Base-by-base conservation (phyloP, 2,329 filamentous ascomycete genomes). In the Hypoxylon sp. region DNA sequence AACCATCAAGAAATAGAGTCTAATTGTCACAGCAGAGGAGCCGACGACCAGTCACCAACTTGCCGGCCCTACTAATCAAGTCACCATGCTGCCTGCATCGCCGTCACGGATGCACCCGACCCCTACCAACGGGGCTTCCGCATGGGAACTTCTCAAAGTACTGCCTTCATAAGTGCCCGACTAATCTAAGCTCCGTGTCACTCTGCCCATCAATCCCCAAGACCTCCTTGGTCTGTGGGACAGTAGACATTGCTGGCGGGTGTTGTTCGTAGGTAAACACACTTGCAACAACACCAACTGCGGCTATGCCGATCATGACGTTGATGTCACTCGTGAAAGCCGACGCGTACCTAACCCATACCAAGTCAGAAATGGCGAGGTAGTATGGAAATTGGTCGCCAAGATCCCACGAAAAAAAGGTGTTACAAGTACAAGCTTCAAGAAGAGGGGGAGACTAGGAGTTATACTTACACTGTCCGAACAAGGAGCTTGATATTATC, bases 311-410 rank as follows among this genome's bases (percentile, higher is more conserved):
- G 50, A 83, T 80, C 81, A 86, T 83, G 51, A 86, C 76, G 60
- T 80, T 82, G 40, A 84, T 81, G 66, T 86, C 81, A 30, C 81
- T 78, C 1, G 79, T 79, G 72, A 86, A 87, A 1, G 85, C 84
- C 1, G 71, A 75, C 0, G 84, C 81, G 61, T 86, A 71, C 37
- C 69, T 71, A 27, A n/a, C n/a, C 2, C 20, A 44, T 51, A 25
- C 8, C 46, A 27, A n/a, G 27, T 69, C 27, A 69, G 63, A 8
- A 27, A 35, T 17, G 3, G 13, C n/a, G 17, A 14, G 20, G 14
- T 2, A 20, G 2, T n/a, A 4, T 25, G n/a, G 31, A 30, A 40
- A 11, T 20, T 42, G 6, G 6, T 13, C 22, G 22, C 33, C 7
- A 25, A 7, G 6, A 31, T 27, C 25, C 25, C 25, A 27, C 25